Base-by-base conservation (phyloP, 2,329 filamentous ascomycete genomes). In the Penicillium olsonii region DNA sequence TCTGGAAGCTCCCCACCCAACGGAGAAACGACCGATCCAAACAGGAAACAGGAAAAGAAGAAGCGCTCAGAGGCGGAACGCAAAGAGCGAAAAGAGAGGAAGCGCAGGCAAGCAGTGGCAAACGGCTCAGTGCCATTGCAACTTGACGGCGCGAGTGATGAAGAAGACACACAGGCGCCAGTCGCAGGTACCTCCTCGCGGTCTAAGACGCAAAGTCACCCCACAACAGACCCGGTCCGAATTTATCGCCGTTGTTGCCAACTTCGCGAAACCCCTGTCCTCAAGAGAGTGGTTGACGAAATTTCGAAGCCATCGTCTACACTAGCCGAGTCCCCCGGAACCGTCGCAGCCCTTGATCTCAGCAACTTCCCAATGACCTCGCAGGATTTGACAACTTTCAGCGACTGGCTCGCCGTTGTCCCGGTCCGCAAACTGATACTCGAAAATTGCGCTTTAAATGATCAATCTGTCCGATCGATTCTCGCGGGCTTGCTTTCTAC, bases 241-340 rank as follows among this genome's bases (percentile, higher is more conserved):
- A 95, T 99, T 63, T 99, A 99, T 70, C 83, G 92, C 57, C 82
- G 94, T 65, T 97, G 94, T 68, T 97, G 94, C 67, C 92, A 97
- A 66, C 76, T 99, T 24, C 84, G 94, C 50, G 94, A 97, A 72
- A 95, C 91, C 0, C 90, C 91, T 0, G 92, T 96, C 44, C 76
- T 97, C 17, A 95, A 95, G 69, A 90, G 89, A 63, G 87, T 99
- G 39, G 92, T 90, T 0, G 90, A 95, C 63, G 91, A 96, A 68
- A 85, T 99, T 4, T 84, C 83, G 31, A 83, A 86, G 31, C 80
- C 85, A 1, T 79, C 82, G n/a, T 87, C 87, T 42, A 83, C 79
- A 24, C 78, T 85, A 9, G 70, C 81, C 2, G 78, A 77, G 47
- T 77, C 84, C 37, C 83, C 85, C 0, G 91, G 92, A n/a, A 81